Evolutionary conservation across 2,329 filamentous ascomycete genomes (phyloP).

Genomic region (Setomelanomma holmii): DNA sequence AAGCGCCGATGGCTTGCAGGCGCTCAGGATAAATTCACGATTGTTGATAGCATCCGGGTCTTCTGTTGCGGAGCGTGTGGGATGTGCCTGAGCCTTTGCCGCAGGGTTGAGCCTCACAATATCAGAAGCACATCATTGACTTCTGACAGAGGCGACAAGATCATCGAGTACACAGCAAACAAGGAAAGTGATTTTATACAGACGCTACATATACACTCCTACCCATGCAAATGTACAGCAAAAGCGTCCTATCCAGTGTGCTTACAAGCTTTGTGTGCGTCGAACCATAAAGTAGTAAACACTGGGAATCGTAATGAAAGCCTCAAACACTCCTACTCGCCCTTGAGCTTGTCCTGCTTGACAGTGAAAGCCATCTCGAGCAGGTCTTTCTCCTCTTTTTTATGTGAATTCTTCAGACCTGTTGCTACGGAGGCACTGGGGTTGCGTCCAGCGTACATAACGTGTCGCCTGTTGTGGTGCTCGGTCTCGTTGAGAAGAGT

Average conservation of each 20-base stretch:
- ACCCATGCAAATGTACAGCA: slow-evolving; percentile 37
- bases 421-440: slow-evolving; percentile 94
- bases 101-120: background rate
- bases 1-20: slow-evolving; percentile 4
- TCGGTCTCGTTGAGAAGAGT: slow-evolving; percentile 92
- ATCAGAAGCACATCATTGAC: background rate
- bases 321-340: slow-evolving; percentile 56
- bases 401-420: slow-evolving; percentile 84
- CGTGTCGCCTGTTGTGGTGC: slow-evolving; percentile 91
- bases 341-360: slow-evolving; percentile 71
- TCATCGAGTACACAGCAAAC: background rate
- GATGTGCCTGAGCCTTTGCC: background rate
- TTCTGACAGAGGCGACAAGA: background rate
- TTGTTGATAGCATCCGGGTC: slow-evolving; percentile 4
- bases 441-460: slow-evolving; percentile 95
- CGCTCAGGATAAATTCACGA: background rate
- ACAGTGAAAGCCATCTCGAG: slow-evolving; percentile 69
- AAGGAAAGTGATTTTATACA: slow-evolving; percentile 33
- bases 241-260: slow-evolving; percentile 20
- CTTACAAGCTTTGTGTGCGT: background rate
- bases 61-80: slow-evolving; percentile 7
- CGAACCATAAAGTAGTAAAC: slow-evolving; percentile 4
- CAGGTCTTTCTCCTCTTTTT: slow-evolving; percentile 91
- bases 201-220: slow-evolving; percentile 39
- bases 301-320: slow-evolving; percentile 2